Conservation (phyloP, 2,329 filamentous ascomycete genomes). For the Neospermospora avenae region DNA sequence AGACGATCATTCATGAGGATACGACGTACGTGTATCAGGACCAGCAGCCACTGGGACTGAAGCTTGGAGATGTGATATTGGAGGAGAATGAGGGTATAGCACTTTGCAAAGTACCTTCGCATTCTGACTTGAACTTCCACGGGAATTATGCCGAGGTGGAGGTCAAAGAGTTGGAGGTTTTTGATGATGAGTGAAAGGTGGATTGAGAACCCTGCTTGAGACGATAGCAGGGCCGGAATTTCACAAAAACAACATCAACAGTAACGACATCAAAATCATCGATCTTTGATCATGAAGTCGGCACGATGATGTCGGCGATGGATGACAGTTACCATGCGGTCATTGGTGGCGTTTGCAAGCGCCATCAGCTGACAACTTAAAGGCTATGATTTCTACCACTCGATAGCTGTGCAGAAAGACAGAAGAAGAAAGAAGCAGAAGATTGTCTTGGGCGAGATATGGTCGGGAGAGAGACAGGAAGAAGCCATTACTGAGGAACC, state of each 20-base stretch:
- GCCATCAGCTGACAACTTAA: too few species aligned
- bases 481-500: too few species aligned
- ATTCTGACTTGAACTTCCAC: not conserved
- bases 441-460: too few species aligned
- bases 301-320: too few species aligned
- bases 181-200: constrained; percentile 4
- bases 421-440: too few species aligned
- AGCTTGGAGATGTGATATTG: not conserved
- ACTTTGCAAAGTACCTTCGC: not conserved
- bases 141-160: constrained; percentile 3
- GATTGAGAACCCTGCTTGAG: too few species aligned
- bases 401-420: too few species aligned
- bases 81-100: not conserved
- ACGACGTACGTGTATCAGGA: not conserved
- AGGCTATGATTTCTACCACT: too few species aligned
- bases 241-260: not conserved
- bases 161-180: constrained; percentile 8
- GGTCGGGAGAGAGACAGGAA: too few species aligned
- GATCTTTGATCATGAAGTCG: too few species aligned
- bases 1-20: not conserved
- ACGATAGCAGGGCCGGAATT: not conserved
- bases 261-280: not conserved
- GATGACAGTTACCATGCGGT: too few species aligned
- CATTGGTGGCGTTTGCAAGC: too few species aligned
- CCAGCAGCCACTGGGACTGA: not conserved